Evolutionary conservation across 2,329 filamentous ascomycete genomes (phyloP).

Genomic region (Samsoniella hepiali): DNA sequence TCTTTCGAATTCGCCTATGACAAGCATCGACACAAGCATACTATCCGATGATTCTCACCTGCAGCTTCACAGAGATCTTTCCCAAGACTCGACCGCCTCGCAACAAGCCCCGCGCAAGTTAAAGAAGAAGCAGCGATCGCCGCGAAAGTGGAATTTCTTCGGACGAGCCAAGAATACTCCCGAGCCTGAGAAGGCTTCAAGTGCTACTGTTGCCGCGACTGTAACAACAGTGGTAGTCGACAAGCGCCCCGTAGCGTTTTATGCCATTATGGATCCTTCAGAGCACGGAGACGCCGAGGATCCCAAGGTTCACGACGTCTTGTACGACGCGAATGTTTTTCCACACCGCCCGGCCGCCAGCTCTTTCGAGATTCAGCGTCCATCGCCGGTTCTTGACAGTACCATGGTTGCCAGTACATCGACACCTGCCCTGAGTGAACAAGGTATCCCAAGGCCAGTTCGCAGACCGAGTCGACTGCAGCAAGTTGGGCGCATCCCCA

Average conservation of each 20-base stretch:
- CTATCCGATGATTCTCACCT: constrained; percentile 55
- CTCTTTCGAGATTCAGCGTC: constrained; percentile 7
- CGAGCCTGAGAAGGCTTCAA: constrained; percentile 37
- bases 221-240: constrained; percentile 47
- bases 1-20: constrained; percentile 47
- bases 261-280: constrained; percentile 59
- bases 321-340: constrained; percentile 42
- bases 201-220: constrained; percentile 42
- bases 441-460: not conserved
- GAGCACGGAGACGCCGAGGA: constrained; percentile 50
- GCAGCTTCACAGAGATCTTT: constrained; percentile 38
- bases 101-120: constrained; percentile 49
- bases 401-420: constrained; percentile 1
- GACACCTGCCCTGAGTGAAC: not conserved
- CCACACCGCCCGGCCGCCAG: constrained; percentile 12
- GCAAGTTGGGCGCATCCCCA: constrained; percentile 82
- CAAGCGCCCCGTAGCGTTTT: constrained; percentile 55
- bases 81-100: constrained; percentile 30
- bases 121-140: constrained; percentile 52
- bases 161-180: constrained; percentile 50
- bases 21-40: constrained; percentile 55
- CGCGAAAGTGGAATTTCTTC: constrained; percentile 63
- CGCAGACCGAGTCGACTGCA: constrained; percentile 58
- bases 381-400: not conserved
- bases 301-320: constrained; percentile 41